Evolutionary conservation across 192 early-diverging fungal species (phyloP), one percentile per base, ranked within the genome.

Genomic region (Rhizophlyctis rosea): DNA sequence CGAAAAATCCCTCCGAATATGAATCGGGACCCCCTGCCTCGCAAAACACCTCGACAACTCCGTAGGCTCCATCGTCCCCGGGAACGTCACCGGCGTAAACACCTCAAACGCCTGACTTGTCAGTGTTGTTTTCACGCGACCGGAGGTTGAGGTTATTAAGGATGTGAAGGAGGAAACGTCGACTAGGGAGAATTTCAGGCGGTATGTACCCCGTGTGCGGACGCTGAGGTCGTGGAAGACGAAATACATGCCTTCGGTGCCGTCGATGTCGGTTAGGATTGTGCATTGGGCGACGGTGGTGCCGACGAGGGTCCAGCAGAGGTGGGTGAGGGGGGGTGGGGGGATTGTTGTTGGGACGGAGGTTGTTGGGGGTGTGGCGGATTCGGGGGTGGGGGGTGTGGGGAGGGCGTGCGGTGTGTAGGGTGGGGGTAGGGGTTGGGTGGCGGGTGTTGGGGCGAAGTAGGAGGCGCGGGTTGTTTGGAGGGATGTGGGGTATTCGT

Each of bases 211-310:
- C 21, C 69, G 74, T 23, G 65, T 72, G 18, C 79, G 70, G 28
- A 81, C 66, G 11, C 62, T 64, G 7, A 81, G 49, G 34, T 81
- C 79, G 48, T 57, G 65, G 50, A 81, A 81, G n/a, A 81, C 69
- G 57, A 77, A 81, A 65, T 73, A 81, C 18, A 64, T 25, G 5
- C 70, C 76, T 18, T 70, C 60, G 11, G 44, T 58, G 2, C 62
- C 69, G 23, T 74, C 62, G 9, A 64, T 23, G 49, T 79, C 71
- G 29, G 44, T 7, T 24, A 79, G 34, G 18, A 34, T 4, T 18
- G 35, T n/a, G 57, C 65, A 67, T 18, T 34, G 62, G 16, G 50
- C 27, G 3, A 70, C 64, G 48, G 59, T 53, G 24, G 69, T 52
- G 24, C 69, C 69, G 3, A 70, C 69, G 7, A 70, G 39, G 21